Evolutionary conservation across 2,329 filamentous ascomycete genomes (phyloP).

Genomic region (Myotisia sp.): DNA sequence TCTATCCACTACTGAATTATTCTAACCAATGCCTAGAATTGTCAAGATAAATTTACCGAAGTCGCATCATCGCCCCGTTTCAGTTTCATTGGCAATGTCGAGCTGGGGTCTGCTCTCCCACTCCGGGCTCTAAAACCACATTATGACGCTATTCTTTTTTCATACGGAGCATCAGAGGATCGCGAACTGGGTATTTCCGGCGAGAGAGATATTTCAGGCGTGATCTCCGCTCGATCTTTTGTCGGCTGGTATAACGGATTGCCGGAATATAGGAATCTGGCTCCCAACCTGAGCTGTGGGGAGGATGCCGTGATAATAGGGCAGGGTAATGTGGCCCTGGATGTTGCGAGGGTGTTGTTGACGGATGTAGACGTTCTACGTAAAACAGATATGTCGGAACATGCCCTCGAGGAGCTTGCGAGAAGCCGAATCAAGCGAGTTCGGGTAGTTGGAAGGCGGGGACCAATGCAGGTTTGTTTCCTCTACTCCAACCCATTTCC

Average conservation of each 20-base stretch:
- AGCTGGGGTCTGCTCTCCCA: constrained; percentile 57
- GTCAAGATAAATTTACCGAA: constrained; percentile 82
- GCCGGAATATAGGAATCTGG: constrained; percentile 59
- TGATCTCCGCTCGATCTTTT: constrained; percentile 81
- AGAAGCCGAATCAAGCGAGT: constrained; percentile 64
- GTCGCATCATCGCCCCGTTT: constrained; percentile 71
- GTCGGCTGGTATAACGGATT: constrained; percentile 98
- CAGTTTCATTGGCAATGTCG: constrained; percentile 80
- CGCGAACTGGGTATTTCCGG: constrained; percentile 64
- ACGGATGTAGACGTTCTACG: constrained; percentile 57
- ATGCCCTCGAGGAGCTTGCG: constrained; percentile 60
- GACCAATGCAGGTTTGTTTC: constrained; percentile 58
- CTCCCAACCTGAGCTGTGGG: constrained; percentile 57
- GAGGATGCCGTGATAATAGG: constrained; percentile 82
- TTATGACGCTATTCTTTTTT: constrained; percentile 84
- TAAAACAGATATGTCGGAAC: constrained; percentile 77
- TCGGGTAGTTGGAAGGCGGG: constrained; percentile 74
- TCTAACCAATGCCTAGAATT: constrained; percentile 69
- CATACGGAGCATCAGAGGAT: constrained; percentile 83
- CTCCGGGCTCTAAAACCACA: constrained; percentile 57
- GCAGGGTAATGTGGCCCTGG: constrained; percentile 90
- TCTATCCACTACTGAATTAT: neutral
- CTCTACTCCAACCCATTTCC: neutral
- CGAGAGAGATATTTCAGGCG: constrained; percentile 53
- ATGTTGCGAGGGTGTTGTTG: constrained; percentile 78